Evolutionary conservation across 2,329 filamentous ascomycete species (phyloP), one percentile per base, ranked within the genome.

Genomic region (Botrytis cinerea): DNA sequence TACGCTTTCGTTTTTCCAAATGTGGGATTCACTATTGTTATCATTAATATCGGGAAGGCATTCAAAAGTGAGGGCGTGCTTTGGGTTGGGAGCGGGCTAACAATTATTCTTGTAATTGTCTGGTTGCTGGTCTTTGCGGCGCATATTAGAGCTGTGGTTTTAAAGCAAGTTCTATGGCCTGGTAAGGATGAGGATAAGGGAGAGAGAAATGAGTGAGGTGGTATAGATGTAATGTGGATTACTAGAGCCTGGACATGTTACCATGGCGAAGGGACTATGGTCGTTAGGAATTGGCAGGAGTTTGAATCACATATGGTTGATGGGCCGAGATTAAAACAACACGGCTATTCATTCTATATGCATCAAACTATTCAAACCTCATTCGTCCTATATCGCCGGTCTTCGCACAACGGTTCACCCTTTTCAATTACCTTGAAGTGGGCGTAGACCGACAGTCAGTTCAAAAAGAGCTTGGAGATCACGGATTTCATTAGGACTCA

Each of bases 1-100:
- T 91, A 88, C 87, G 88, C 89, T 0, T 86, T 88, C 80, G 86
- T 90, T 14, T 90, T 90, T 80, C 88, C 88, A 61, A 90, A 90
- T 80, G 87, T 86, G 0, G 88, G 88, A 7, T 90, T 90, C 77
- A 86, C 85, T 5, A 81, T 90, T 64, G 86, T 85, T 2, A 88
- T 87, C 0, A 88, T 89, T 64, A 81, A 85, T 10, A 85, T 89
- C 35, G 86, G 84, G 0, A 84, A 84, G 4, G 83, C 84, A 48
- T 82, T 90, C 8, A 78, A 81, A 63, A 87, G 83, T 75, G 79
- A 84, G 0, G 80, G 81, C 0, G 82, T 89, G 2, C 77, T 83
- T 46, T 88, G 86, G 83, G 81, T 87, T 2, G 82, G 83, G 0
- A 86, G 83, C 0, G 87, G 79, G 0, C 85, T 89, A 83, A 87